Conservation (phyloP, 176 grass and related monocot genomes). For the Olyra latifolia region DNA sequence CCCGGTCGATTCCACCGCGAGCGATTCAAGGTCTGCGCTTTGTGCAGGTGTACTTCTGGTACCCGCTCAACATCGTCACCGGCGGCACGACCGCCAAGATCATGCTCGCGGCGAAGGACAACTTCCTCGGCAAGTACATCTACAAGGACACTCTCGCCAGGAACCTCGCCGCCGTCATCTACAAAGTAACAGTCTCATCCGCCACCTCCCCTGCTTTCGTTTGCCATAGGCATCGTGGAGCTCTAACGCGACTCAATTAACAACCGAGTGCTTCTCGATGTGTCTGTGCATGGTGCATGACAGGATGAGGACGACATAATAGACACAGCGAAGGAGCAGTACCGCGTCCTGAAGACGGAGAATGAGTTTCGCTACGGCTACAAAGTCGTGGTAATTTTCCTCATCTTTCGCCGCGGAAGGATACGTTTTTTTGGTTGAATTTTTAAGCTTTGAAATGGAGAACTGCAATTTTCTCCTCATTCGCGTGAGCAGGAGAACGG, state of each 20-base stretch:
- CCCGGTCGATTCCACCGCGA: not conserved
- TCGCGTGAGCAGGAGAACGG: slow-evolving; percentile 71
- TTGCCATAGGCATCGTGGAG: not conserved
- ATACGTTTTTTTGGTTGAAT: not conserved
- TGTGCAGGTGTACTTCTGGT: slow-evolving; percentile 92
- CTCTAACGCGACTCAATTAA: not conserved
- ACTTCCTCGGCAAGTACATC: slow-evolving; percentile 94
- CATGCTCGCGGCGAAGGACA: slow-evolving; percentile 92
- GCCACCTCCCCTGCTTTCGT: not conserved
- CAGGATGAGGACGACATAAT: slow-evolving; percentile 90
- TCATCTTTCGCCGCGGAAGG: not conserved
- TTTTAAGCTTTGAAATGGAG: not conserved
- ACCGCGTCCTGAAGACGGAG: slow-evolving; percentile 58
- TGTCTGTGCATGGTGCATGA: not conserved
- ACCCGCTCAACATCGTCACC: slow-evolving; percentile 79
- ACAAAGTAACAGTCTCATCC: slow-evolving; percentile 50
- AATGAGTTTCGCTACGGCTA: slow-evolving; percentile 86
- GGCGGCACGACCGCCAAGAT: slow-evolving; percentile 98
- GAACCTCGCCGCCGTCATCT: slow-evolving; percentile 82
- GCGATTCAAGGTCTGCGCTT: not conserved
- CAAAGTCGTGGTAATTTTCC: slow-evolving; percentile 84
- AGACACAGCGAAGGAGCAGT: slow-evolving; percentile 65
- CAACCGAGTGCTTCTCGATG: slow-evolving; percentile 1
- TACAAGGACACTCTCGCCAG: slow-evolving; percentile 90
- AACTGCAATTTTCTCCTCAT: slow-evolving; percentile 6